Evolutionary conservation across 768 basidiomycete species (phyloP), one percentile per base, ranked within the genome.

Genomic region (Kwoniella sp.): DNA sequence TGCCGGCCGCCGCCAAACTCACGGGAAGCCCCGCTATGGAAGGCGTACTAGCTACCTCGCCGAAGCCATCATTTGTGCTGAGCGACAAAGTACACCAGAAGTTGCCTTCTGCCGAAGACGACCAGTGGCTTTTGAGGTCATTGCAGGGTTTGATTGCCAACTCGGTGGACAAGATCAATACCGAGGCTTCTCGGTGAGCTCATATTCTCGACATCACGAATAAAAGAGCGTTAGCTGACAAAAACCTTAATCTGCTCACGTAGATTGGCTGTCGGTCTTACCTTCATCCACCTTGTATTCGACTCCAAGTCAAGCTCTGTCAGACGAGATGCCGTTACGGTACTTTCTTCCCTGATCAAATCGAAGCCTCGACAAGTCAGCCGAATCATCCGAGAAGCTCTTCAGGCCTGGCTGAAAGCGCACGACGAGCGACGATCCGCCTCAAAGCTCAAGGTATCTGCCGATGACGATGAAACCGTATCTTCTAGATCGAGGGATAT

Each of bases 31-130:
- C 77, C 0, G 69, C 69, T 19, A 49, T 81, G 26, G 68, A 75
- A 29, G 60, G 64, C 9, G 62, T 83, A 37, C 67, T 78, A 21
- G 54, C 78, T 4, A 79, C 86, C 0, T 81, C 82, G 15, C 80
- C 85, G 24, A 96, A 92, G 74, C 90, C 91, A 0, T 88, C 90
- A 1, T 96, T 96, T 81, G 79, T 97, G 44, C 70, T 94, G 15
- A 91, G 86, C 86, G 92, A 95, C 57, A 92, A 90, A 76, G 87
- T 91, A 0, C 92, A 91, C 71, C 85, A 88, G 63, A 92, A 90
- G 75, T 68, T 88, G 17, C 80, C 82, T 7, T 69, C 83, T 0
- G 83, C 84, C 2, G 91, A 91, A 17, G 82, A 83, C 56, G 87
- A 91, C 59, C 71, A 68, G 13, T 96, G 93, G 94, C 79, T 96